A percentile compares a stretch with the other conserved stretches of the same genome.
Conservation (phyloP, 169 alveolate genomes). For the Eimeria nieschulzi region DNA sequence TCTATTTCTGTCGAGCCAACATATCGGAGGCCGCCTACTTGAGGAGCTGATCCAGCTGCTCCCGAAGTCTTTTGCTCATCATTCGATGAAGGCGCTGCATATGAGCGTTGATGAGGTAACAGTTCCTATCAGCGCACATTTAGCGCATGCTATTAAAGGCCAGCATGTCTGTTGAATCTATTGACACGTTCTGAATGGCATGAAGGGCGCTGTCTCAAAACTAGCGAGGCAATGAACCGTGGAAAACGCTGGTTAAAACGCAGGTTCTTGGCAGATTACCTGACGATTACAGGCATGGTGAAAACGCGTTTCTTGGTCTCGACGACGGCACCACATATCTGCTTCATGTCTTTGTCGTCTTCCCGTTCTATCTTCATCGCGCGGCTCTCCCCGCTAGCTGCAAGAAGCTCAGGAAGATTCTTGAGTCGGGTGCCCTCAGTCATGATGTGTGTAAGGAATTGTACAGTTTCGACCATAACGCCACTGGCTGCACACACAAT, state of each 20-base stretch:
- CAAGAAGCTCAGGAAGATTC: constrained; percentile 82
- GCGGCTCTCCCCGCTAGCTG: constrained; percentile 81
- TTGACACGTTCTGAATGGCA: too few species aligned
- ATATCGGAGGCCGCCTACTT: constrained; percentile 36
- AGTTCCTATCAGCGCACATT: constrained; percentile 75
- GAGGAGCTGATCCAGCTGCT: constrained; percentile 77
- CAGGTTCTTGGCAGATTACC: constrained; percentile 6
- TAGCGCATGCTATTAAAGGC: neutral
- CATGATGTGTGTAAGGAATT: constrained; percentile 80
- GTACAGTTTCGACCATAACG: constrained; percentile 90
- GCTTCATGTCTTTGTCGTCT: constrained; percentile 70
- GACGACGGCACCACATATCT: constrained; percentile 57
- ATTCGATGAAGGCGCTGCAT: constrained; percentile 86
- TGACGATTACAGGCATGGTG: constrained; percentile 65
- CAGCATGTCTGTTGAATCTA: too few species aligned
- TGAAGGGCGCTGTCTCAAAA: too few species aligned
- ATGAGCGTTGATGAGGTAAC: constrained; percentile 86
- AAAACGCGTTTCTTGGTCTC: constrained; percentile 73
- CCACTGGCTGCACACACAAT: constrained; percentile 82
- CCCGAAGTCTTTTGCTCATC: constrained; percentile 81
- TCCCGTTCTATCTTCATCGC: constrained; percentile 62
- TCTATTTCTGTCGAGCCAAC: neutral
- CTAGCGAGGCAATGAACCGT: too few species aligned
- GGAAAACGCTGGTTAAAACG: neutral
- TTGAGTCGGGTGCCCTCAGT: constrained; percentile 79